These are phyloP conservation scores for Echinosophora koreensis DNA, from an alignment of 306 rosid species.

Conservation along the genomic window DNA sequence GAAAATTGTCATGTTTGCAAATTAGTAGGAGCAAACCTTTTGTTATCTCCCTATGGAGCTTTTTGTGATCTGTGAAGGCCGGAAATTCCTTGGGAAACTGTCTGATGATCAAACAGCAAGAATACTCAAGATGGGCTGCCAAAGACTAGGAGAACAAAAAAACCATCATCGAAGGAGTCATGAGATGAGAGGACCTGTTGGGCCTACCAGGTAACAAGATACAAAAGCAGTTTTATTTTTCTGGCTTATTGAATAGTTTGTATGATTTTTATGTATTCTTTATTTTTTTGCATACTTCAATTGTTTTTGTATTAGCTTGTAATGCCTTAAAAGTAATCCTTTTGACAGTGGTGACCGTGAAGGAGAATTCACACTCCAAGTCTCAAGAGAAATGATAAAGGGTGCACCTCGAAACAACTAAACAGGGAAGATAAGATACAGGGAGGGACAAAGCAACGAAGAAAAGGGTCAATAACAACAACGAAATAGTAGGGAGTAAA, in stretches of 20 bases:
- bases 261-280: conserved; percentile 36
- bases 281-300: conserved; percentile 5
- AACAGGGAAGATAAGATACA: too few relatives aligned
- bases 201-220: conserved; percentile 81
- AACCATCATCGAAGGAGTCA: conserved; percentile 83
- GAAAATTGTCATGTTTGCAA: conserved; percentile 92
- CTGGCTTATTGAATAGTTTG: conserved; percentile 22
- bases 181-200: conserved; percentile 82
- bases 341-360: conserved; percentile 78
- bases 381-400: conserved; percentile 87
- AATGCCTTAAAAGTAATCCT: conserved; percentile 39
- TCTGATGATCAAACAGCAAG: conserved; percentile 95
- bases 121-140: conserved; percentile 98
- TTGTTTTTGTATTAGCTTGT: conserved; percentile 32
- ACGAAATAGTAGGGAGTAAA: too few relatives aligned
- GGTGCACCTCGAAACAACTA: too few relatives aligned
- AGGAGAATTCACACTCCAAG: conserved; percentile 82
- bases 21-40: conserved; percentile 91
- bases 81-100: conserved; percentile 90
- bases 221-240: conserved; percentile 30
- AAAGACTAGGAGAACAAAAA: conserved; percentile 87
- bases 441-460: too few relatives aligned
- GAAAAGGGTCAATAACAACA: too few relatives aligned
- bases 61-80: conserved; percentile 96
- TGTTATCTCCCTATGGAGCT: conserved; percentile 99